Conservation (phyloP, 2,329 filamentous ascomycete genomes). For the Neodidymelliopsis sp. region DNA sequence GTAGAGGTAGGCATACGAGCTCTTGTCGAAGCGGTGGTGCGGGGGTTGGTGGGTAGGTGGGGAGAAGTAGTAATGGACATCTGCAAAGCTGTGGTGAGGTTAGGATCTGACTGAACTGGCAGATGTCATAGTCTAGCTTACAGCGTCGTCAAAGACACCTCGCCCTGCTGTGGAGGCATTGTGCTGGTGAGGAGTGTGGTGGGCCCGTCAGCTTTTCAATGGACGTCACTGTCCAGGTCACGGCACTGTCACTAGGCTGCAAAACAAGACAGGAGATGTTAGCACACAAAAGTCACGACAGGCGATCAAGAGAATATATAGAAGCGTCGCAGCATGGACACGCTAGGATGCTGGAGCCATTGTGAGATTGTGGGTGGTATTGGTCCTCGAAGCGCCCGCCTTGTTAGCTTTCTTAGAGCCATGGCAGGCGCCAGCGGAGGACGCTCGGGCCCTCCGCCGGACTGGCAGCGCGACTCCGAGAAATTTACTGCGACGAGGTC, state of each 20-base stretch:
- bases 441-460: conserved; percentile 3
- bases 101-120: conserved; percentile 13
- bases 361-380: conserved; percentile 9
- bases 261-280: conserved; percentile 20
- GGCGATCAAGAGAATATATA: conserved; percentile 29
- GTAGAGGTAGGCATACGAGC: conserved; percentile 82
- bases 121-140: conserved; percentile 36
- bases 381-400: conserved; percentile 45
- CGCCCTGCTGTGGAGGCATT: conserved; percentile 59
- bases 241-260: no score
- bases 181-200: conserved; percentile 21
- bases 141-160: conserved; percentile 57
- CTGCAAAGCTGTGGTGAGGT: conserved; percentile 67
- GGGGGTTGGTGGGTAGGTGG: conserved; percentile 70
- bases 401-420: conserved; percentile 29
- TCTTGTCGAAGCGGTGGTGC: conserved; percentile 83
- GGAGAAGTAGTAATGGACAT: conserved; percentile 80
- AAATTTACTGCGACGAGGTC: conserved; percentile 41
- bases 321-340: conserved; percentile 19
- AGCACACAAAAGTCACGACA: conserved; percentile 21
- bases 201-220: conserved; percentile 18
- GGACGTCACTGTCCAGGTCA: conserved; percentile 7
- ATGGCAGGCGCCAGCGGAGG: conserved; percentile 22
- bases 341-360: conserved; percentile 17
- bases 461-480: conserved; percentile 30